Evolutionary conservation across 179 eudicot genomes (phyloP), one percentile per base, ranked within the genome.

Genomic region (Nepenthes alata): DNA sequence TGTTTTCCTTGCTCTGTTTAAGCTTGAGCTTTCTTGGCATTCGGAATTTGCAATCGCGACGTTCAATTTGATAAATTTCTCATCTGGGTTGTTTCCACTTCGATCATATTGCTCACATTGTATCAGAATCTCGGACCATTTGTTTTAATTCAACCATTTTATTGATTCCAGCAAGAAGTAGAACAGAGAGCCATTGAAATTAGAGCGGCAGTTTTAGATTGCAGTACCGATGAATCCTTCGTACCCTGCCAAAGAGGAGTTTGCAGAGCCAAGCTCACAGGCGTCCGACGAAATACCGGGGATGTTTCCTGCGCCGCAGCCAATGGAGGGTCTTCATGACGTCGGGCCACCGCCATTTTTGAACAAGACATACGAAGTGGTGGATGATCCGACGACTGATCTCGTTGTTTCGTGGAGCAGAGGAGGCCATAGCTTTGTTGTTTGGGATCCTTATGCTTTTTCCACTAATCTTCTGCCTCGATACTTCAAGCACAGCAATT

Each of bases 371-470:
- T 91, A 70, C 64, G 96, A 88, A 15, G 78, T 88, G 87, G 89
- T 88, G 54, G 95, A 91, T 59, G 96, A 91, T 69, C 65, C 71
- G 45, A 63, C 45, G 16, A 80, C 81, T 12, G 75, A 81, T 75
- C 66, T 49, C 38, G 66, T 88, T 47, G 85, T 91, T 4, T 85
- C 94, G 2, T 91, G 97, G 96, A 76, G 65, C 75, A 83, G 89
- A 77, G 86, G 74, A 50, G 95, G 95, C 14, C 83, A 76, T 5
- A 88, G 97, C 76, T 91, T 91, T 65, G 88, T 79, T 35, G 94
- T 91, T 16, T 83, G 91, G 94, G 96, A 91, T 69, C 91, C 91
- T 8, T 83, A 84, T 64, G 87, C 81, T 57, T 88, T 91, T 65
- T 73, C 94, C 39, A 70, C 81, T 49, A 48, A 58, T 78, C 68